These are phyloP conservation scores for Drechslerella stenobrocha DNA, from an alignment of 2,329 filamentous ascomycete genomes.

Conservation along the genomic window DNA sequence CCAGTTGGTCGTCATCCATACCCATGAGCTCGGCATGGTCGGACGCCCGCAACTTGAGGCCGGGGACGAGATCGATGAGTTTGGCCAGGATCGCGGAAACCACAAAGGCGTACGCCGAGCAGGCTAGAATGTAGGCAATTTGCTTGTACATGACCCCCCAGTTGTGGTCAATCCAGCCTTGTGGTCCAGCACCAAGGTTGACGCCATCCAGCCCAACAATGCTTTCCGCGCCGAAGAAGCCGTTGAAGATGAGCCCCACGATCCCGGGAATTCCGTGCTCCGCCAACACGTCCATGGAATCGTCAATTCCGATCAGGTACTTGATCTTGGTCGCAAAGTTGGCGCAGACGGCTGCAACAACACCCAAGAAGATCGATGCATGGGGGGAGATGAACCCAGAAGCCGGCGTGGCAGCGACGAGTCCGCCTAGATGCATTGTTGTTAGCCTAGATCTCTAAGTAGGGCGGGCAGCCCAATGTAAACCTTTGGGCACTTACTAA, in stretches of 20 bases:
- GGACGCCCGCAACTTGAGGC: constrained; percentile 75
- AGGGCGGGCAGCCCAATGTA: not conserved
- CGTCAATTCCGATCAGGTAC: constrained; percentile 66
- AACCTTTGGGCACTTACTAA: constrained; percentile 57
- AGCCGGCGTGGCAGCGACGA: constrained; percentile 70
- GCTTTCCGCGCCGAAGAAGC: constrained; percentile 69
- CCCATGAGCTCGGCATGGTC: constrained; percentile 82
- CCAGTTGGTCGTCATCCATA: constrained; percentile 88
- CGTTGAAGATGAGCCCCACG: constrained; percentile 72
- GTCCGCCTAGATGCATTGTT: constrained; percentile 57
- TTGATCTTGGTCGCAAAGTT: constrained; percentile 51
- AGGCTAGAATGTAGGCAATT: constrained; percentile 72
- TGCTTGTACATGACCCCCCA: constrained; percentile 77
- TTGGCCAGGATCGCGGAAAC: constrained; percentile 75
- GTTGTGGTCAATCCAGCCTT: constrained; percentile 76
- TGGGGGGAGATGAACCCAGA: constrained; percentile 70
- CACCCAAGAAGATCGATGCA: constrained; percentile 68
- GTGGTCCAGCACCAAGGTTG: constrained; percentile 66
- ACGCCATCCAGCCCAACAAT: constrained; percentile 76
- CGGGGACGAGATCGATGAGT: constrained; percentile 73
- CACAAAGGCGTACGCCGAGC: constrained; percentile 70
- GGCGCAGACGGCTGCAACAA: constrained; percentile 63
- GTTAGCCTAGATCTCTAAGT: not conserved
- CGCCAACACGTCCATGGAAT: constrained; percentile 72
- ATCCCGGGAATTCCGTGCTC: constrained; percentile 72